These are phyloP conservation scores for Yamadazyma atmosphaerica DNA, from an alignment of 1,139 yeast species.

Conservation along the genomic window DNA sequence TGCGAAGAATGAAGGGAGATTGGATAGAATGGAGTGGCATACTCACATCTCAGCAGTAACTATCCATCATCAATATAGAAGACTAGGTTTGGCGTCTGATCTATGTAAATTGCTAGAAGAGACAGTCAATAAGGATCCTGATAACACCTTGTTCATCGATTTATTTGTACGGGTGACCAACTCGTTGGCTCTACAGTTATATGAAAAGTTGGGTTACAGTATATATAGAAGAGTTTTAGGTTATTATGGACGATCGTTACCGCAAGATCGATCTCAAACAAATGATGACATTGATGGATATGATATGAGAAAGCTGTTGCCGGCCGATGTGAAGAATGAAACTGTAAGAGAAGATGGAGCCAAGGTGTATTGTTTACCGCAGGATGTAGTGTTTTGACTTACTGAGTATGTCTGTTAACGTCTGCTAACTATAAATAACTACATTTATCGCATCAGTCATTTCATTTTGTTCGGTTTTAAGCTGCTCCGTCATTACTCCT, in stretches of 20 bases:
- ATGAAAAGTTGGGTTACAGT: conserved; percentile 82
- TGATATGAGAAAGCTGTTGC: conserved; percentile 73
- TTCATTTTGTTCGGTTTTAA: too few species aligned
- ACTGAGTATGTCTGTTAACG: too few species aligned
- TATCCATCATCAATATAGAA: conserved; percentile 74
- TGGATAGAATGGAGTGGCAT: conserved; percentile 79
- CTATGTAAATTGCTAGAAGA: conserved; percentile 73
- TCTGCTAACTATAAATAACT: neutral
- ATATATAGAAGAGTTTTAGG: conserved; percentile 89
- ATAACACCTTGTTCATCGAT: conserved; percentile 81
- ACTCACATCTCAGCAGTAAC: conserved; percentile 97
- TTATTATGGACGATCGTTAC: conserved; percentile 64
- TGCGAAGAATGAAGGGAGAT: conserved; percentile 91
- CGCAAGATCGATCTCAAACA: conserved; percentile 43
- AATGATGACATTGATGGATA: conserved; percentile 83
- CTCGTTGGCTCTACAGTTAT: conserved; percentile 72
- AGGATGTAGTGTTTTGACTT: conserved; percentile 53
- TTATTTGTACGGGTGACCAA: conserved; percentile 89
- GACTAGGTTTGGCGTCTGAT: conserved; percentile 81
- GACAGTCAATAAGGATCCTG: conserved; percentile 65
- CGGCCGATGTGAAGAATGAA: conserved; percentile 49
- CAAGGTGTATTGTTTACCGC: conserved; percentile 58
- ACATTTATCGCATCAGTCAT: too few species aligned
- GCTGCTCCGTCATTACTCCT: too few species aligned
- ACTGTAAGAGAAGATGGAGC: conserved; percentile 63